phyloP scores from a whole-genome alignment of 345 rosid species.

The Lumnitzera littorea region DNA sequence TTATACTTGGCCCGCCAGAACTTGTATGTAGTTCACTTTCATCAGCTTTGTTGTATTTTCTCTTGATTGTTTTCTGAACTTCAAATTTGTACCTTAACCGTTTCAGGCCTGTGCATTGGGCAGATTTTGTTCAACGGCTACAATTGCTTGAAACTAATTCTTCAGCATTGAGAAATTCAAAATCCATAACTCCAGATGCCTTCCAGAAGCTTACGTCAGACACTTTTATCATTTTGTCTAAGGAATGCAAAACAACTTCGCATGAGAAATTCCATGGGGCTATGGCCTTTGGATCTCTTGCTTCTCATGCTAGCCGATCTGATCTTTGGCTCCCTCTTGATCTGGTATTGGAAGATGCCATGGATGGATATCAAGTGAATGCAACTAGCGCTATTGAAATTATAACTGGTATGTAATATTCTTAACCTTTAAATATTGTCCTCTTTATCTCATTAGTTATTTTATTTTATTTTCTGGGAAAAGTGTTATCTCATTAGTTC shows the following conservation, averaged over 20 bases:
- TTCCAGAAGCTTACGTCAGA: constrained; percentile 56
- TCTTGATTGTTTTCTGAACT: neutral
- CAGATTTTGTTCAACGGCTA: constrained; percentile 48
- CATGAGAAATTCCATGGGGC: constrained; percentile 41
- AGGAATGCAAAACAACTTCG: constrained; percentile 39
- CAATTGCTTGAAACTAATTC: constrained; percentile 53
- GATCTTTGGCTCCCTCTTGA: constrained; percentile 97
- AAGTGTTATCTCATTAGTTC: neutral
- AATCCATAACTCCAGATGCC: constrained; percentile 26
- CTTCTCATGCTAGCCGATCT: constrained; percentile 60
- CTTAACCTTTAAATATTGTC: neutral
- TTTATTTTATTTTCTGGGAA: neutral
- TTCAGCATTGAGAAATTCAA: constrained; percentile 50
- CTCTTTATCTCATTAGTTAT: neutral
- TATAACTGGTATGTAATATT: constrained; percentile 47
- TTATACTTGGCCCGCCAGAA: constrained; percentile 58
- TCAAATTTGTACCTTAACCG: constrained; percentile 2
- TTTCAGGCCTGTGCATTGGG: constrained; percentile 66
- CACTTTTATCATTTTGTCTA: constrained; percentile 24
- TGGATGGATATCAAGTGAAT: constrained; percentile 82
- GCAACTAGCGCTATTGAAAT: constrained; percentile 73
- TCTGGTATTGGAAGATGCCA: constrained; percentile 81
- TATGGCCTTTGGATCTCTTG: constrained; percentile 54
- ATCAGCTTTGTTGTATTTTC: neutral
- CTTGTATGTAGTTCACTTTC: constrained; percentile 44